phyloP scores from a whole-genome alignment of 495 filamentous ascomycete species.

The Neurospora hispaniola region DNA sequence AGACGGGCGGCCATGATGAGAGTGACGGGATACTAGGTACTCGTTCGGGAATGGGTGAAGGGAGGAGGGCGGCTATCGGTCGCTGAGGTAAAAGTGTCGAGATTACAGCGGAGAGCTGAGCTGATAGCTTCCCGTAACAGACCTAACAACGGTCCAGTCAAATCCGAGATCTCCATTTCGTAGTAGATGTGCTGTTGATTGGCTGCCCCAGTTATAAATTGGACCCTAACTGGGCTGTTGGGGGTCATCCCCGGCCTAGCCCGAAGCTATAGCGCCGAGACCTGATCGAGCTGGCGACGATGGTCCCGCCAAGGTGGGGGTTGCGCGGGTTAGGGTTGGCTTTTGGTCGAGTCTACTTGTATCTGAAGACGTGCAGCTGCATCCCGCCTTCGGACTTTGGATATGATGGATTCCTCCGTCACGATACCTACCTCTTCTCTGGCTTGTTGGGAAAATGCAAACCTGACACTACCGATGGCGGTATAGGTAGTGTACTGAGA shows the following conservation, averaged over 20 bases:
- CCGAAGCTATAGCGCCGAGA: background rate
- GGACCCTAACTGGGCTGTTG: background rate
- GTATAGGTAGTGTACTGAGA: background rate
- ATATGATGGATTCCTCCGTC: too few relatives aligned
- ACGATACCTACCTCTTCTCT: background rate
- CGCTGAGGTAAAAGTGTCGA: background rate
- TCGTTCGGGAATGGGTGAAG: background rate
- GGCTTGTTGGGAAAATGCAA: background rate
- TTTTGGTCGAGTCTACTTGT: background rate
- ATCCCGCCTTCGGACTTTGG: background rate
- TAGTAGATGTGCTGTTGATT: background rate
- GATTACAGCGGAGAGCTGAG: background rate
- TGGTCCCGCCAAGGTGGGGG: background rate
- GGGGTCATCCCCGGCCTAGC: background rate
- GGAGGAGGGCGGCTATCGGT: background rate
- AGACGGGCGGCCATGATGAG: conserved; percentile 12
- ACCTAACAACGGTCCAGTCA: background rate
- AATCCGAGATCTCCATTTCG: background rate
- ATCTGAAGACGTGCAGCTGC: background rate
- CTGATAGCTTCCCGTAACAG: background rate
- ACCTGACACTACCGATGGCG: background rate
- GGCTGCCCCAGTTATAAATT: background rate
- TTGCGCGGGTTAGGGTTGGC: background rate
- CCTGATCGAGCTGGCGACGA: background rate
- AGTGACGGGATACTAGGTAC: background rate